Evolutionary conservation across 768 basidiomycete species (phyloP), one percentile per base, ranked within the genome.

Genomic region (Strobilomyces echinocephalus): DNA sequence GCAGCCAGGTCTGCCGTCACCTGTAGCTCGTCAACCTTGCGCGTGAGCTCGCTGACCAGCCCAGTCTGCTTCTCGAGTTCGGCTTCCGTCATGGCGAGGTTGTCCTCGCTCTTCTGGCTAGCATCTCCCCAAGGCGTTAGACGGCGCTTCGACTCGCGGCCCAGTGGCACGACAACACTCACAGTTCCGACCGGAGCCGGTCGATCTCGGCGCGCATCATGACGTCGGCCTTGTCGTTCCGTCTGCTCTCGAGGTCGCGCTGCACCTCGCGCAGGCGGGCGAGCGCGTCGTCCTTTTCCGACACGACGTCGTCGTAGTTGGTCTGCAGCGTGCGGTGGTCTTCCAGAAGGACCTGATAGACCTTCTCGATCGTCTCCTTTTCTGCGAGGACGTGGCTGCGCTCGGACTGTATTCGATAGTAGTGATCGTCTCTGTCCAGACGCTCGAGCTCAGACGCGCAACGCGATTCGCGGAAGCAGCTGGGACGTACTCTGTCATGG

Each of bases 51-150:
- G 1, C 81, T 76, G 8, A 89, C 80, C 4, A 85, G 55, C 36
- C 64, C 72, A 0, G 80, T 85, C 58, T 91, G 88, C 63, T 85
- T 91, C 60, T 95, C 92, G 3, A 95, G 75, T 55, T 91, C 91
- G 0, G 82, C 76, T 66, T 97, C 93, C 3, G 88, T 78, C 66
- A 87, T 78, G 16, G 84, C 86, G 16, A 97, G 77, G 63, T 89
- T 89, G 55, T 97, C 94, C 72, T 97, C 95, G 64, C 90, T 93
- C 78, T 91, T 95, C 74, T 91, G 88, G 60, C 93, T 95, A 72
- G 58, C 58, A 66, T 63, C 64, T 70, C 67, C 39, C 63, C 63
- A 57, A 58, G 58, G 50, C 47, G 67, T 72, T 55, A 65, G 57
- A 60, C 39, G n/a, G 11, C 8, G 18, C 18, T 39, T 39, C 39